Conservation (phyloP, 371 early-diverging fungal genomes). For the Lichtheimia corymbifera region DNA sequence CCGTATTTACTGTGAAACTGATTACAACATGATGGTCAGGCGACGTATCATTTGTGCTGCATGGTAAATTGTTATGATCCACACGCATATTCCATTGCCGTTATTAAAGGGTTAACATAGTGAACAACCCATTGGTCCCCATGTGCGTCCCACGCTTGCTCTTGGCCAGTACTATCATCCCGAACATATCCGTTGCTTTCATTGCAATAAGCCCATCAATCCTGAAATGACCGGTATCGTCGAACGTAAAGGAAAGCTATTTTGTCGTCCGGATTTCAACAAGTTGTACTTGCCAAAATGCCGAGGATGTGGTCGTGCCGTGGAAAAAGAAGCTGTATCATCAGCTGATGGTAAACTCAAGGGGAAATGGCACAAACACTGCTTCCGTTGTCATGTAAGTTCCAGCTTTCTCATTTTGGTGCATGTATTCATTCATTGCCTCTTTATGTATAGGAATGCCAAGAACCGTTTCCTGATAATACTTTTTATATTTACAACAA, state of each 20-base stretch:
- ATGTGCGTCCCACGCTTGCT: slow-evolving; percentile 54
- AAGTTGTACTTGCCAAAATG: slow-evolving; percentile 62
- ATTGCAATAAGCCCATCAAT: slow-evolving; percentile 62
- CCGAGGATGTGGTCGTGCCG: slow-evolving; percentile 59
- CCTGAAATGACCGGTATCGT: slow-evolving; percentile 69
- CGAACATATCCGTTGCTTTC: slow-evolving; percentile 58
- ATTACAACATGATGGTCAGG: slow-evolving; percentile 34
- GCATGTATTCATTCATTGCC: not conserved
- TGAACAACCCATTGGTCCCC: slow-evolving; percentile 36
- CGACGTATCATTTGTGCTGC: slow-evolving; percentile 34
- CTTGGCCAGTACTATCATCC: slow-evolving; percentile 59
- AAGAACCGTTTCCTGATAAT: slow-evolving; percentile 74
- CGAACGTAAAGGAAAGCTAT: slow-evolving; percentile 62
- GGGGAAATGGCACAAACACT: slow-evolving; percentile 66
- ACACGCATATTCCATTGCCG: not conserved
- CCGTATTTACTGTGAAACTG: slow-evolving; percentile 61
- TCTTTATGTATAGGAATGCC: slow-evolving; percentile 19
- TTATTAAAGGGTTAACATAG: slow-evolving; percentile 18
- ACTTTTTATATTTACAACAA: slow-evolving; percentile 75
- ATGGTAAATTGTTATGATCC: slow-evolving; percentile 28
- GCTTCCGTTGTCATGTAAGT: slow-evolving; percentile 39
- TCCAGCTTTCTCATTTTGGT: slow-evolving; percentile 29
- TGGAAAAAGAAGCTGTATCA: slow-evolving; percentile 69
- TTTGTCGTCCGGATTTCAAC: slow-evolving; percentile 71
- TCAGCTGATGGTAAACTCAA: slow-evolving; percentile 71